Percentiles rank a stretch among this genome's conserved stretches.
phyloP scores from a whole-genome alignment of 108 stramenopile species.

The Cyclotella kingstonii region DNA sequence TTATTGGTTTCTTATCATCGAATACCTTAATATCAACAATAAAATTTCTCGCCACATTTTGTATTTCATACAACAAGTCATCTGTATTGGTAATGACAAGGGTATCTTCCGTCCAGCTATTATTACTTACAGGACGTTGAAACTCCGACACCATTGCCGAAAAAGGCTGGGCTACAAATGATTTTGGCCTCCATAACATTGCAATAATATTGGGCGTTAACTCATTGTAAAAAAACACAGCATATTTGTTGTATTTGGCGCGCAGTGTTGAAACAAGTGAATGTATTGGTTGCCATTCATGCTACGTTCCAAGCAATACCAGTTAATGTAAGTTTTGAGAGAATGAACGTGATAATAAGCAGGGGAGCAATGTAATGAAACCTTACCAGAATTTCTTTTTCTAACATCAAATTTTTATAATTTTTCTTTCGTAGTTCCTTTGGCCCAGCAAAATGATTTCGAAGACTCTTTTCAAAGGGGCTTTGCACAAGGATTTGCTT shows the following conservation, averaged over 20 bases:
- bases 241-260: slow-evolving; percentile 53
- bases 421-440: slow-evolving; percentile 62
- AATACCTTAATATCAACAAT: slow-evolving; percentile 56
- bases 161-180: slow-evolving; percentile 54
- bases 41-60: slow-evolving; percentile 39
- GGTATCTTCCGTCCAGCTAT: slow-evolving; percentile 61
- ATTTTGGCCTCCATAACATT: slow-evolving; percentile 71
- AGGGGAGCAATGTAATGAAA: neutral
- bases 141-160: slow-evolving; percentile 72
- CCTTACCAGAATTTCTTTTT: slow-evolving; percentile 42
- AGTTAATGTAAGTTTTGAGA: slow-evolving; percentile 1
- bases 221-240: slow-evolving; percentile 84
- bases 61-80: slow-evolving; percentile 67
- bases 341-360: neutral
- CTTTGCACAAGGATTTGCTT: slow-evolving; percentile 24
- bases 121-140: slow-evolving; percentile 44
- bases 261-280: slow-evolving; percentile 55
- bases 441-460: slow-evolving; percentile 52
- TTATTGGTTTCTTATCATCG: slow-evolving; percentile 25
- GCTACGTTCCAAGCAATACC: slow-evolving; percentile 16
- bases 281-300: slow-evolving; percentile 69
- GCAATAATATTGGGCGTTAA: slow-evolving; percentile 74
- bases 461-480: slow-evolving; percentile 62
- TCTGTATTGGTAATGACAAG: slow-evolving; percentile 55
- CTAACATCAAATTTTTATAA: slow-evolving; percentile 66